Conservation (phyloP, 257 asterid genomes). For the Plantago ovata region DNA sequence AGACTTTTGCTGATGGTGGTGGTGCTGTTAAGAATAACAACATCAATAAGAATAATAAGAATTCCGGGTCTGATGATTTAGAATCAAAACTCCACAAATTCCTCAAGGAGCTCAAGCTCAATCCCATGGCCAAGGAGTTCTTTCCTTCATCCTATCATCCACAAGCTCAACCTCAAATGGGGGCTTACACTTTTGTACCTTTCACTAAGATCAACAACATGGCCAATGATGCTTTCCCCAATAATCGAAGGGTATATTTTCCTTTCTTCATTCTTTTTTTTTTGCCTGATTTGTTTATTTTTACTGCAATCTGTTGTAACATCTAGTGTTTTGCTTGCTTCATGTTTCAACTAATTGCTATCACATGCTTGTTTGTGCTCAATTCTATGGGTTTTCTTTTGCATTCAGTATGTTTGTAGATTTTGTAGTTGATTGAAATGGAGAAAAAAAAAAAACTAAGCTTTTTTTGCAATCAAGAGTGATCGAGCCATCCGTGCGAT, state of each 20-base stretch:
- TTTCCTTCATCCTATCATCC: conserved; percentile 60
- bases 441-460: not conserved
- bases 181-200: conserved; percentile 41
- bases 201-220: conserved; percentile 28
- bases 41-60: no score
- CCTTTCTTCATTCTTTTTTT: no score
- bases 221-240: conserved; percentile 51
- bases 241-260: conserved; percentile 63
- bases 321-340: conserved; percentile 21
- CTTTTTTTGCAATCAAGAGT: conserved; percentile 11
- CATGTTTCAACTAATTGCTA: conserved; percentile 12
- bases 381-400: conserved; percentile 15
- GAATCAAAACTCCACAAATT: conserved; percentile 61
- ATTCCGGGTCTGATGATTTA: conserved; percentile 45
- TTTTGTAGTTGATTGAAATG: not conserved
- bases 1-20: no score
- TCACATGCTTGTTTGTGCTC: conserved; percentile 3
- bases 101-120: conserved; percentile 70
- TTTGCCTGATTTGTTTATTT: conserved; percentile 8
- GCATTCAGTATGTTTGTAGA: conserved; percentile 11
- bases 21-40: conserved; percentile 48
- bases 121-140: conserved; percentile 91
- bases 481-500: not conserved
- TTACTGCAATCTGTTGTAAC: not conserved
- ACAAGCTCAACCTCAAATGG: conserved; percentile 40